Base-by-base conservation (phyloP, 2,329 filamentous ascomycete species). In the Helotiales sp. region DNA sequence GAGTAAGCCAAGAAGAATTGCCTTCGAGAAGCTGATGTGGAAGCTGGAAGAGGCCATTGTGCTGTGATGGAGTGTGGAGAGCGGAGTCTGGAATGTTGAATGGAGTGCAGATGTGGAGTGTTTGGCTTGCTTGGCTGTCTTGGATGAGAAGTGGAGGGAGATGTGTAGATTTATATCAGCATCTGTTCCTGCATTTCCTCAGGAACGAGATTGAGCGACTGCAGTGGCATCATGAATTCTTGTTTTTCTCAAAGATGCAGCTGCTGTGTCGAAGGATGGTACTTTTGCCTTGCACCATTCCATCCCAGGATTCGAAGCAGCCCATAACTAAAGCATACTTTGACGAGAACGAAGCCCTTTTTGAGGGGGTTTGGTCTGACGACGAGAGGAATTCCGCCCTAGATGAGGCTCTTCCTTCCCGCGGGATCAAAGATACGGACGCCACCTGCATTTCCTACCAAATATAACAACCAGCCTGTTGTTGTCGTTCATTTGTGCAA, bases 41-140 rank as follows among this genome's bases (percentile, higher is more conserved):
- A 45, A 3, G 15, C 6, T 43, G 40, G 24, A 32, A 26, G 30
- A 22, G 17, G 59, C 59, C 59, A 61, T 61, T 61, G 43, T 50
- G 43, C 1, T n/a, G 3, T 24, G 49, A 45, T 49, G 43, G 28
- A 47, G 28, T 24, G 28, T 34, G n/a, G 22, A 61, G n/a, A 22
- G 8, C 17, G 55, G 55, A 43, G 17, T 59, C n/a, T 34, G 50
- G 30, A 32, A 4, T 50, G 13, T 22, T 22, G n/a, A 15, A 22
- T 61, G 28, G n/a, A 55, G 5, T 34, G 30, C 8, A 37, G 52
- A 40, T 61, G 26, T 61, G 40, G 30, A 20, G 7, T 17, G 24
- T 50, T 22, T 34, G 43, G 26, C 59, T 50, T 50, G 40, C 59
- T 61, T 61, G 59, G 30, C 28, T 37, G 20, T 49, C 26, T 37